These are phyloP conservation scores for Globisporangium ultimum DNA, from an alignment of 352 stramenopile genomes.

Conservation along the genomic window DNA sequence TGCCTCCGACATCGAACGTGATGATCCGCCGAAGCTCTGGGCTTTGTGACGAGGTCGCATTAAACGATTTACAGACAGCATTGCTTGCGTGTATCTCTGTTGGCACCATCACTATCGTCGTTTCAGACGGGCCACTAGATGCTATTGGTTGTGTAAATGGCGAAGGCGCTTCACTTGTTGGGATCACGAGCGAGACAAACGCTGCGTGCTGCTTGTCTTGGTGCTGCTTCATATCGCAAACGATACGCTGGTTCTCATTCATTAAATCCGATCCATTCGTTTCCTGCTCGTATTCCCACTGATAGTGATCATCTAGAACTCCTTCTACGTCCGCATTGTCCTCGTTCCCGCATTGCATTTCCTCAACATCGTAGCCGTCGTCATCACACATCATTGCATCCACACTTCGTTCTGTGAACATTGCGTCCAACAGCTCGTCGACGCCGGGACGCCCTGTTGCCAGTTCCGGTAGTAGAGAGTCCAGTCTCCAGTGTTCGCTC, in stretches of 20 bases:
- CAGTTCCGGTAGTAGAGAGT: not conserved
- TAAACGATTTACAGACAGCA: not conserved
- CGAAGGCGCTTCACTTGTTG: too few species aligned
- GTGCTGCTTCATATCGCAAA: too few species aligned
- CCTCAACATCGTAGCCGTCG: too few species aligned
- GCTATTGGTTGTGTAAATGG: too few species aligned
- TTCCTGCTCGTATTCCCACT: not conserved
- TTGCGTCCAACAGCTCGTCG: slow-evolving; percentile 17
- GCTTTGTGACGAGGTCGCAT: not conserved
- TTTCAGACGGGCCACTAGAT: too few species aligned
- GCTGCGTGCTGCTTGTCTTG: too few species aligned
- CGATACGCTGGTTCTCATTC: not conserved
- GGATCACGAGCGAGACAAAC: too few species aligned
- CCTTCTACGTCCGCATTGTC: not conserved
- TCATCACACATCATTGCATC: not conserved
- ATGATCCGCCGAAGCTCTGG: slow-evolving; percentile 18
- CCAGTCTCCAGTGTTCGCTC: not conserved
- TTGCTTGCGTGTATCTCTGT: not conserved
- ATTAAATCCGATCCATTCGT: not conserved
- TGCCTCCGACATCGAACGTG: slow-evolving; percentile 67
- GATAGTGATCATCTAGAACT: not conserved
- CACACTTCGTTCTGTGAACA: slow-evolving; percentile 15
- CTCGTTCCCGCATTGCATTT: not conserved
- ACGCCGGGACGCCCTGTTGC: not conserved
- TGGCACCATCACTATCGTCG: not conserved